Base-by-base conservation (phyloP, 495 filamentous ascomycete species). In the Clohesyomyces aquaticus region DNA sequence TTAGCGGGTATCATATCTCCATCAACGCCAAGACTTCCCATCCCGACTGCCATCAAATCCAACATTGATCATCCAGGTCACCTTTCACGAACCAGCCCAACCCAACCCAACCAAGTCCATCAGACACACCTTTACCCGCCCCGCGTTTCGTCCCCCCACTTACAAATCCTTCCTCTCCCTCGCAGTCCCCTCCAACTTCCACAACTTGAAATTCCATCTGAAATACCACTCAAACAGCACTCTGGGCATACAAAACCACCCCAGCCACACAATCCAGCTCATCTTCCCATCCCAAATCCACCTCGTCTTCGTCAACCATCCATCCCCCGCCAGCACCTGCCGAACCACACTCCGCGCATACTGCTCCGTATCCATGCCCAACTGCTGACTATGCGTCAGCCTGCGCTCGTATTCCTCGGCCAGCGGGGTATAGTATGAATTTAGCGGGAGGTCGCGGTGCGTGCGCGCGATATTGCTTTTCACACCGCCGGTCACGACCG, bases 401-500 rank as follows among this genome's bases (percentile, higher is more conserved):
- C 85, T 75, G 47, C 75, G 72, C 55, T 73, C 65, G 71, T 84
- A 89, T 46, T 82, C 77, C 8, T 65, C 75, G 18, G 79, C 74
- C 41, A 88, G 77, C 0, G 82, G 79, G 1, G 74, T 21, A 66
- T 85, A 87, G n/a, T 85, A 50, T 2, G 80, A 83, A 22, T 73
- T 75, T 11, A 76, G 76, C 9, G 74, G 71, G 19, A 88, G 71
- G 0, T 65, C 69, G 25, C 83, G 78, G 42, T 84, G 65, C 10
- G 72, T 78, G 14, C 85, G 76, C 8, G 83, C 79, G 66, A 88
- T 85, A 18, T 80, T 82, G 48, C 77, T 81, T 70, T 84, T 77
- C 23, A 88, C 84, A 4, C 86, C 85, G 3, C 85, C 86, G 4
- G 85, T 88, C 8, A 87, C 74, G 8, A 88, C 74, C 0, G 71